Evolutionary conservation across 306 rosid genomes (phyloP).

Genomic region (Vigna hirtella): DNA sequence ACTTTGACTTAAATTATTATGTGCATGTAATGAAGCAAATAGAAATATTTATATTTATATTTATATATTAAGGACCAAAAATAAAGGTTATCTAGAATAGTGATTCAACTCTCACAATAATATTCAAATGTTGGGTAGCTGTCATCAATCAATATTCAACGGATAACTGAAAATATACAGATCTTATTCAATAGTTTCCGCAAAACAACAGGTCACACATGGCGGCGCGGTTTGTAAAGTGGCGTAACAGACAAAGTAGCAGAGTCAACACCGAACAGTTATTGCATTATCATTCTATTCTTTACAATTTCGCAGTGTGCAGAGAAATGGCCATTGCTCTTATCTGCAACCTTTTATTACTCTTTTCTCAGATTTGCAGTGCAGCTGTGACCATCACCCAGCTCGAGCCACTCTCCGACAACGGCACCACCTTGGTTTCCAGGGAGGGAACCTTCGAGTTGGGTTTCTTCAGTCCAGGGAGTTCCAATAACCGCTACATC

Average conservation of each 20-base stretch:
- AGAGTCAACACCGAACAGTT: not conserved
- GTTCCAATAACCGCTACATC: not conserved
- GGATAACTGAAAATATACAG: not conserved
- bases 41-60: too few species aligned
- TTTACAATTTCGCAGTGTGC: not conserved
- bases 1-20: too few species aligned
- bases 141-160: not conserved
- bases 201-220: not conserved
- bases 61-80: too few species aligned
- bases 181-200: not conserved
- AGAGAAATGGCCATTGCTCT: not conserved
- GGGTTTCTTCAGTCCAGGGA: not conserved
- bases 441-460: not conserved
- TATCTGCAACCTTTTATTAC: not conserved
- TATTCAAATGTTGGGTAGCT: not conserved
- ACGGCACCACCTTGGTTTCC: conserved; percentile 23
- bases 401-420: not conserved
- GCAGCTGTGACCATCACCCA: not conserved
- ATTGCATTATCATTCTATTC: not conserved
- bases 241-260: not conserved
- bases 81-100: too few species aligned
- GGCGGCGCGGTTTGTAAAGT: not conserved
- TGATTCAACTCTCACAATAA: too few species aligned
- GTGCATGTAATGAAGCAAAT: too few species aligned
- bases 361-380: not conserved